A percentile compares a stretch with the other conserved stretches of the same genome.
These are phyloP conservation scores for Aureobasidium pullulans DNA, from an alignment of 2,329 filamentous ascomycete genomes.

Conservation along the genomic window DNA sequence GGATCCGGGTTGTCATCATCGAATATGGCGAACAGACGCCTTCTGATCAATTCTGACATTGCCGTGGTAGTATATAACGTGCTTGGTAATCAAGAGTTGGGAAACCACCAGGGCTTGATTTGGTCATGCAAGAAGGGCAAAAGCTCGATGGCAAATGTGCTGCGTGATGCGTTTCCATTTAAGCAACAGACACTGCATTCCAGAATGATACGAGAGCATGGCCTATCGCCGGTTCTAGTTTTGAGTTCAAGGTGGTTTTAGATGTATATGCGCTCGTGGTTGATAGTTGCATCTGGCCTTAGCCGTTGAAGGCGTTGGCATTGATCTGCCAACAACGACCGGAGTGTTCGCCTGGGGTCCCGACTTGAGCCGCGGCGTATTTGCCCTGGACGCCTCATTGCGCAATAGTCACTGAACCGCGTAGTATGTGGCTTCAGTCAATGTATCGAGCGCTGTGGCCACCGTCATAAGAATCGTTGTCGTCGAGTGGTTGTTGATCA, in stretches of 20 bases:
- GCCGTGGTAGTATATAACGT: background rate
- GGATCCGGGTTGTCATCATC: background rate
- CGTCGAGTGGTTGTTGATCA: no score
- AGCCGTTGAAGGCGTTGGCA: background rate
- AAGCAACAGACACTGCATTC: background rate
- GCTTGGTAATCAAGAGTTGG: no score
- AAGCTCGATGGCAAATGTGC: background rate
- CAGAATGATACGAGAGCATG: background rate
- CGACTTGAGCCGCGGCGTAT: background rate
- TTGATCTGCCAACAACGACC: background rate
- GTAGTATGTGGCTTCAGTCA: no score
- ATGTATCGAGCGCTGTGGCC: no score
- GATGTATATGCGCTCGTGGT: background rate
- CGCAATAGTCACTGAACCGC: no score
- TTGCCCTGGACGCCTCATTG: background rate
- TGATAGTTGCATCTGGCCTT: background rate
- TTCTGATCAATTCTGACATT: background rate
- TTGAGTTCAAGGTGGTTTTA: conserved; percentile 3
- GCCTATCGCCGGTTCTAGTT: background rate
- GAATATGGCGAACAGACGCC: background rate
- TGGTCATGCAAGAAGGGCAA: background rate
- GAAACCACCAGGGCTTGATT: background rate
- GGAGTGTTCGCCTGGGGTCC: background rate
- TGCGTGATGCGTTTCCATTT: background rate
- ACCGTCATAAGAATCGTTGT: no score